Evolutionary conservation across 2,329 filamentous ascomycete genomes (phyloP).

Genomic region (Epichloe baconii): DNA sequence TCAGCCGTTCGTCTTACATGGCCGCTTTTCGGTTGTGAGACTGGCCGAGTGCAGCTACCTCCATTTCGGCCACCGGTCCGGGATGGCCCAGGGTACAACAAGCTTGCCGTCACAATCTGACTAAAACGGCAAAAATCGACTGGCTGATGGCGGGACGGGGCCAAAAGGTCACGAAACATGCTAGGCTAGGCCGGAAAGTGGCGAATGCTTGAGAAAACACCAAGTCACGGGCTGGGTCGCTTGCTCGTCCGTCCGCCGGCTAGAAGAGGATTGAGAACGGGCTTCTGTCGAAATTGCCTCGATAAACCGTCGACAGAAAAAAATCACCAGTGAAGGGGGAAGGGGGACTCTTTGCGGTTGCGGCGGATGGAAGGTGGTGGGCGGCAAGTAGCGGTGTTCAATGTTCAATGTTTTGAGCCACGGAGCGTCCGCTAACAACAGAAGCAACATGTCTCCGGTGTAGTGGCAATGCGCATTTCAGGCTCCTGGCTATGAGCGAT

Average conservation of each 20-base stretch:
- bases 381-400: not conserved
- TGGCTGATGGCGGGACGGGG: not conserved
- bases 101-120: not conserved
- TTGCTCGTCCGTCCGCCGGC: not conserved
- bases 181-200: not conserved
- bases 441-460: conserved; percentile 4
- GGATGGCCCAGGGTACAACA: not conserved
- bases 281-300: conserved; percentile 2
- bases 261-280: too few species aligned
- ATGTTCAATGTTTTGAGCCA: not conserved
- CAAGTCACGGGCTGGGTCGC: not conserved
- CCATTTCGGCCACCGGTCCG: conserved; percentile 5
- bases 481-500: conserved; percentile 7
- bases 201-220: not conserved
- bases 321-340: not conserved
- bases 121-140: not conserved
- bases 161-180: not conserved
- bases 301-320: not conserved
- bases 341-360: not conserved
- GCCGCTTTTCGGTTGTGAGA: conserved; percentile 2
- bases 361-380: not conserved
- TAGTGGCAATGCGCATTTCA: not conserved
- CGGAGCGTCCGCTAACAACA: conserved; percentile 2
- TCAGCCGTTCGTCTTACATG: conserved; percentile 1
- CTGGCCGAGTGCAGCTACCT: conserved; percentile 4